Base-by-base conservation (phyloP, 805 yeast species). In the Cyberlindnera suaveolens region DNA sequence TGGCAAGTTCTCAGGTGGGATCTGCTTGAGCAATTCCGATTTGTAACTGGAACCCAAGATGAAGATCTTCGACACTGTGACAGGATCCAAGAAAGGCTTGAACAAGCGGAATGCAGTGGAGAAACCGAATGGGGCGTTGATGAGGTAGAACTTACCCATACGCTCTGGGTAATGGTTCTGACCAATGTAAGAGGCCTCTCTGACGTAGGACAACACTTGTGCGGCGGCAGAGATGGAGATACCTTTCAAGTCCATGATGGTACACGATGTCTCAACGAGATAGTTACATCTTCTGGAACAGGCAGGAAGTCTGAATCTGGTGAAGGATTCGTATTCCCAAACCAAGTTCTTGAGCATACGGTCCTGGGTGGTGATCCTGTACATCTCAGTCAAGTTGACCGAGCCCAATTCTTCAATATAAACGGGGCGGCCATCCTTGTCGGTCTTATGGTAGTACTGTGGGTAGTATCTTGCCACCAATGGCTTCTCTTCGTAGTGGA, bases 151-250 rank as follows among this genome's bases (percentile, higher is more conserved):
- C 66, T 86, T 89, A 61, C 99, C 99, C 99, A 93, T 93, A 67
- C 98, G 85, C 74, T 93, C 99, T 14, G 99, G 99, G 64, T 93
- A 93, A 68, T 86, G 91, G 70, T 93, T 87, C 72, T 93, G 99
- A 46, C 98, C 96, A 57, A 93, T 87, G 58, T 77, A 71, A 13
- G 96, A 86, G 9, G 99, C 96, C 67, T 90, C 97, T 63, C 82
- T 81, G 43, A 93, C 95, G 66, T 89, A 93, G 11, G 82, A 72
- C 51, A 88, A 72, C 35, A 93, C 99, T 62, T 83, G 87, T 50
- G 82, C 80, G 20, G 95, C 96, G 38, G 93, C 68, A 19, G 84
- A 71, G 46, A 93, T 72, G 20, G 96, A 86, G 44, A 91, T 89
- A 30, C 97, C 97, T 70, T 93, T 93, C 63, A 93, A 75, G 63